Evolutionary conservation across 2,329 filamentous ascomycete genomes (phyloP), one percentile per base, ranked within the genome.

Genomic region (Penicillium griseofulvum): DNA sequence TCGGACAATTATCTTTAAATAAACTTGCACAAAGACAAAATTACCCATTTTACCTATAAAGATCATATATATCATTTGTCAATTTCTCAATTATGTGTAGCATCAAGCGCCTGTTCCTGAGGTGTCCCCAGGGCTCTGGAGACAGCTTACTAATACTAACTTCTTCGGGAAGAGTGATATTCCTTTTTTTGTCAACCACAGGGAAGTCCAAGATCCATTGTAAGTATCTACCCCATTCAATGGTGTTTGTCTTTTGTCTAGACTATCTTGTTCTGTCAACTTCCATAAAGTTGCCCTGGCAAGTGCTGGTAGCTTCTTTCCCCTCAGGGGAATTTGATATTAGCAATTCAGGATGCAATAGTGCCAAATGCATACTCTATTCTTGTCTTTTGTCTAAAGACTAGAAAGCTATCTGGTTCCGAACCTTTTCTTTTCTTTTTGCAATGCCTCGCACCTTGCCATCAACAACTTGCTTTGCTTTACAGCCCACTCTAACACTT

Each of bases 301-400:
- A 24, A 49, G 26, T 47, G 26, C 14, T 5, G 5, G 16, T 22
- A 43, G 49, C 17, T 46, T 38, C 17, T 26, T 22, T 22, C 33
- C 33, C 10, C 17, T 52, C 31, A 37, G 24, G 29, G 33, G 38
- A 51, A 38, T 44, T 47, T 51, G 50, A 57, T 54, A 57, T 42
- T 45, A 36, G 38, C 37, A 42, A 56, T 54, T 48, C 42, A 53
- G 52, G 31, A 47, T 34, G 34, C 31, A 33, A 42, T 31, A 16
- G 31, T 29, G 29, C 38, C 11, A 28, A 19, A 28, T 43, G 22
- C 17, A 19, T 43, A 24, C 19, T 16, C 38, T 22, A 4, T 26
- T 29, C 17, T 24, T 36, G 19, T 29, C 7, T 36, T 14, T 4
- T 22, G 2, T 41, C n/a, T n/a, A n/a, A n/a, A n/a, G n/a, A n/a